These are phyloP conservation scores for Tetradesmus obliquus DNA, from an alignment of 139 green algal species.

Conservation along the genomic window DNA sequence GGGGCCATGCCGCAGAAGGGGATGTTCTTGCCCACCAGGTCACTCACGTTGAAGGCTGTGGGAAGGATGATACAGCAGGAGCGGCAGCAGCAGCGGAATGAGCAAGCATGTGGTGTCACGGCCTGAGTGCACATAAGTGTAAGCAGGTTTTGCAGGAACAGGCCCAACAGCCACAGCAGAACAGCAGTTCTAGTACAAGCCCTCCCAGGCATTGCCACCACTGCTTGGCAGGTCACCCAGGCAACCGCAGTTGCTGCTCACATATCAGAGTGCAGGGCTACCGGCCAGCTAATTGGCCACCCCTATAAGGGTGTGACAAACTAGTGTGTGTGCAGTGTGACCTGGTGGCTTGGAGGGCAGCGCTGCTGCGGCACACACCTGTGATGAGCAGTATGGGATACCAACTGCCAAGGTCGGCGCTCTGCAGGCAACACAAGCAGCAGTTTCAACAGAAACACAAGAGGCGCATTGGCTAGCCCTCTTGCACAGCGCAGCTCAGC, in stretches of 20 bases:
- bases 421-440: conserved; percentile 50
- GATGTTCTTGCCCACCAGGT: conserved; percentile 77
- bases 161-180: no score
- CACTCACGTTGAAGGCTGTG: conserved; percentile 75
- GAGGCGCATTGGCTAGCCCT: no score
- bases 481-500: no score
- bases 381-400: conserved; percentile 88
- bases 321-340: neutral
- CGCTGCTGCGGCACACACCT: neutral
- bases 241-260: no score
- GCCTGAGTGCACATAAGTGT: no score
- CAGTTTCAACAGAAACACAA: neutral
- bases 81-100: neutral
- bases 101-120: no score
- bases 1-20: conserved; percentile 40
- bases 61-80: neutral
- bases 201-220: no score
- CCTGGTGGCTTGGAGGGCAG: neutral
- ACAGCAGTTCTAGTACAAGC: no score
- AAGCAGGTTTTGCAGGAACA: no score
- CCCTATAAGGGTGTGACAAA: neutral
- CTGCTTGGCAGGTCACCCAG: no score
- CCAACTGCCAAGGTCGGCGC: conserved; percentile 77
- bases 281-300: no score
- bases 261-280: no score